Evolutionary conservation across 1,139 yeast species (phyloP), one percentile per base, ranked within the genome.

Genomic region (Geotrichum armillariae): DNA sequence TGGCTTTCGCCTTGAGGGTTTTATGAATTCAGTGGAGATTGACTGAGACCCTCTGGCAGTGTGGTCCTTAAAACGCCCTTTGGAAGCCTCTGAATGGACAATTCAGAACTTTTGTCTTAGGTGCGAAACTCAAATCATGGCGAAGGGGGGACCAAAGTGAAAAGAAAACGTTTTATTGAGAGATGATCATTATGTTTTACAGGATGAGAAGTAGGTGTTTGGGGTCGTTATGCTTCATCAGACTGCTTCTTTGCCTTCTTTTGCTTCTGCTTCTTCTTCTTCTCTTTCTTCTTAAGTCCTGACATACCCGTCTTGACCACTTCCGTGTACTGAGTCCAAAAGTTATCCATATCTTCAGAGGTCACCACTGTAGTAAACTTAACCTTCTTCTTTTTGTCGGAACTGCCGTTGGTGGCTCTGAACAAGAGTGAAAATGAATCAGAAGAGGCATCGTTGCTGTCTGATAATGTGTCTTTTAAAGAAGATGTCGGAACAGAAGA

Each of bases 281-380:
- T 81, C 56, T 80, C 83, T 70, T 82, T 82, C 73, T 79, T 80
- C 56, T 76, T 72, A 62, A 83, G 70, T 2, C 87, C 86, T 8
- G 71, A 69, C 66, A 80, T 76, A 4, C 84, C 89, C 25, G 71
- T 64, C 64, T 85, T 86, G 52, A 86, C 73, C 0, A 78, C 78
- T 41, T 78, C 81, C 1, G 85, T 71, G 65, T 86, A 87, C 37
- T 79, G 80, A 35, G 68, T 66, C 95, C 95, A 87, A 63, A 87
- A 87, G 55, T 70, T 69, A 53, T 82, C 85, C 58, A 87, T 70
- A 17, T 76, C 70, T 3, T 72, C 76, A 0, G 78, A 68, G 38
- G 76, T 77, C 25, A 88, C 88, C 18, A 81, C 78, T 0, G 95
- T 86, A 7, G 87, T 78, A 41, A 80, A 66, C 62, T 83, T 84